Evolutionary conservation across 768 basidiomycete genomes (phyloP).

Genomic region (Calocera viscosa): DNA sequence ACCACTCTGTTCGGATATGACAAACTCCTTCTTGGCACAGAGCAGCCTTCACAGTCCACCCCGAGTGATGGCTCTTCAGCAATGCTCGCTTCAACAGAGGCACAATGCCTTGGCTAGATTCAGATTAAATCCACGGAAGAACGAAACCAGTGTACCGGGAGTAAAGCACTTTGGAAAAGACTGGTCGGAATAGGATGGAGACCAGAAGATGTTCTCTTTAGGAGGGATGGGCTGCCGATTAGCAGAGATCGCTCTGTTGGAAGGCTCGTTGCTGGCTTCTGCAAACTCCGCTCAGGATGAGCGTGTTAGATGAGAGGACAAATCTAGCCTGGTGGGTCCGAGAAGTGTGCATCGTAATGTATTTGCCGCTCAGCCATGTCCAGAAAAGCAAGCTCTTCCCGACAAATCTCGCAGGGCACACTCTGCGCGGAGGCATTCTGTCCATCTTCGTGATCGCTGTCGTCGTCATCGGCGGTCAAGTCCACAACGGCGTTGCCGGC

Average conservation of each 20-base stretch:
- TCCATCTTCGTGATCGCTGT: neutral
- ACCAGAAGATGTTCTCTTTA: neutral
- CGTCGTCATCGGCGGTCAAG: neutral
- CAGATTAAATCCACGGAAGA: neutral
- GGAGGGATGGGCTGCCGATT: neutral
- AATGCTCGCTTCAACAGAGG: slow-evolving; percentile 47
- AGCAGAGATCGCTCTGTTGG: neutral
- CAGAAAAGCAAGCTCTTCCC: neutral
- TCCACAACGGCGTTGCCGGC: neutral
- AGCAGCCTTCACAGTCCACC: slow-evolving; percentile 41
- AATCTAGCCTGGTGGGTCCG: neutral
- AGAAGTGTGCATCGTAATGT: slow-evolving; percentile 47
- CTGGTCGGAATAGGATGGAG: neutral
- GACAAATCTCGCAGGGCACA: neutral
- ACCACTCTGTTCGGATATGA: slow-evolving; percentile 44
- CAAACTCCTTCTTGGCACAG: slow-evolving; percentile 53
- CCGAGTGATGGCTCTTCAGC: slow-evolving; percentile 38
- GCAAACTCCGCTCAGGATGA: neutral
- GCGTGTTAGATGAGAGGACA: neutral
- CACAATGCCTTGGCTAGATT: slow-evolving; percentile 42
- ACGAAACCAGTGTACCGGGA: neutral
- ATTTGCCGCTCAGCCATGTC: slow-evolving; percentile 29
- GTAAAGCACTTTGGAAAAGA: neutral
- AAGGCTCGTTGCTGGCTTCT: neutral
- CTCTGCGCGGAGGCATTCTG: neutral